Percentiles rank a stretch among this genome's conserved stretches.
phyloP scores from a whole-genome alignment of 164 flowering plant genomes.

The Vitis rupestris region DNA sequence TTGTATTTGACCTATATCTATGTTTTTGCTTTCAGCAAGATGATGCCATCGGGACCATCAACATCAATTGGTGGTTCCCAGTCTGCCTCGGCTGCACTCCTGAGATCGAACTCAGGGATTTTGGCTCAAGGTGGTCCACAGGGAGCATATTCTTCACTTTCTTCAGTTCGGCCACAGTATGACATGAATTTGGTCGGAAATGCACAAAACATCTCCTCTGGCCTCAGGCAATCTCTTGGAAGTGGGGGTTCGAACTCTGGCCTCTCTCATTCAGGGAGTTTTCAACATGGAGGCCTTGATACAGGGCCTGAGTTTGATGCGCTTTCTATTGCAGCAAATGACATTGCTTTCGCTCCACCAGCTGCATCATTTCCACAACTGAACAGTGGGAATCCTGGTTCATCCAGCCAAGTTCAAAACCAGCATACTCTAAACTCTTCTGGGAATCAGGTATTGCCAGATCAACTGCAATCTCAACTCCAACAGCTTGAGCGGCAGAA shows the following conservation, averaged over 20 bases:
- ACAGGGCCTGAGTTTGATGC: slow-evolving; percentile 81
- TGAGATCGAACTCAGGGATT: slow-evolving; percentile 57
- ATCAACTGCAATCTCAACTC: slow-evolving; percentile 59
- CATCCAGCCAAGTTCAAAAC: slow-evolving; percentile 60
- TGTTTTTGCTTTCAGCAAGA: slow-evolving; percentile 12
- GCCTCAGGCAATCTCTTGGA: slow-evolving; percentile 73
- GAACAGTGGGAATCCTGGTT: slow-evolving; percentile 40
- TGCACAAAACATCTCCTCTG: slow-evolving; percentile 62
- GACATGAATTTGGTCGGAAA: slow-evolving; percentile 69
- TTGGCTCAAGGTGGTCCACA: slow-evolving; percentile 68
- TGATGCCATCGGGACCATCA: slow-evolving; percentile 66
- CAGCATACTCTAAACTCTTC: slow-evolving; percentile 48
- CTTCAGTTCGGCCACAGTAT: slow-evolving; percentile 65
- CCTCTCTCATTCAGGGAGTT: slow-evolving; percentile 55
- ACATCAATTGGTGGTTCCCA: slow-evolving; percentile 54
- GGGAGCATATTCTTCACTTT: slow-evolving; percentile 50
- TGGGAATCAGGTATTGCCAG: slow-evolving; percentile 52
- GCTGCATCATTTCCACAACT: slow-evolving; percentile 41
- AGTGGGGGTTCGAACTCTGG: slow-evolving; percentile 65
- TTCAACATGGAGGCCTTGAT: slow-evolving; percentile 59
- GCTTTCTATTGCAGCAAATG: slow-evolving; percentile 62
- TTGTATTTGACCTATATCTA: no score
- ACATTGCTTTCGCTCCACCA: slow-evolving; percentile 56
- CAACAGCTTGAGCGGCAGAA: slow-evolving; percentile 60
- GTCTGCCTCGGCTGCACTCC: slow-evolving; percentile 45